Evolutionary conservation across 768 basidiomycete species (phyloP).

Genomic region (Boletus tomentosulus): DNA sequence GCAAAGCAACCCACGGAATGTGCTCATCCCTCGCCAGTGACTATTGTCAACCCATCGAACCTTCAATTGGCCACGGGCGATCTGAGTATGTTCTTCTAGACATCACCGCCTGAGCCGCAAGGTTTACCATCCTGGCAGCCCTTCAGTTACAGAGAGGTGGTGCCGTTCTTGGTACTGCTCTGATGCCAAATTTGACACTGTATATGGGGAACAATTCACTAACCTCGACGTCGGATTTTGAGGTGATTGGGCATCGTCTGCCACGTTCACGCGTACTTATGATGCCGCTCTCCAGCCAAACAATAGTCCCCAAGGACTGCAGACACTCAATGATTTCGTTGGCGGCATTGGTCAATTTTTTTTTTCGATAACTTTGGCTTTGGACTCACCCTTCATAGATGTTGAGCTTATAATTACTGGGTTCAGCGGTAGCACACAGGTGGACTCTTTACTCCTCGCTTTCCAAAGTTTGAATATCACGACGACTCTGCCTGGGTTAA

Average conservation of each 20-base stretch:
- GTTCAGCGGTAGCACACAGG: constrained; percentile 54
- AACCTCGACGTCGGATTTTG: constrained; percentile 46
- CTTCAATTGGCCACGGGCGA: constrained; percentile 60
- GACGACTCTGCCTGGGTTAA: constrained; percentile 56
- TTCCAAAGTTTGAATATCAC: constrained; percentile 57
- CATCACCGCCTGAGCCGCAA: neutral
- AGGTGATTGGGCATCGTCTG: constrained; percentile 28
- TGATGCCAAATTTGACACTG: constrained; percentile 58
- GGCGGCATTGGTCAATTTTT: constrained; percentile 52
- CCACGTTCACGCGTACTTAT: neutral
- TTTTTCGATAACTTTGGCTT: neutral
- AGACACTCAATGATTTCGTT: constrained; percentile 67
- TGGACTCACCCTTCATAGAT: constrained; percentile 33
- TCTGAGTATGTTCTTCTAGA: constrained; percentile 42
- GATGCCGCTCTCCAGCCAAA: constrained; percentile 45
- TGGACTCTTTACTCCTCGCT: constrained; percentile 55
- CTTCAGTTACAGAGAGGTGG: constrained; percentile 54
- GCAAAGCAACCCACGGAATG: neutral
- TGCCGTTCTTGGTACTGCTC: constrained; percentile 52
- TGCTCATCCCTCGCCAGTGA: constrained; percentile 34
- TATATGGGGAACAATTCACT: constrained; percentile 58
- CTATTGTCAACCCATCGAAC: constrained; percentile 66
- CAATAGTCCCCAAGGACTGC: constrained; percentile 50
- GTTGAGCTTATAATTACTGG: constrained; percentile 55
- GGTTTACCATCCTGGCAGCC: constrained; percentile 30